Evolutionary conservation across 2,329 filamentous ascomycete species (phyloP), one percentile per base, ranked within the genome.

Genomic region (Penicillium sp.): DNA sequence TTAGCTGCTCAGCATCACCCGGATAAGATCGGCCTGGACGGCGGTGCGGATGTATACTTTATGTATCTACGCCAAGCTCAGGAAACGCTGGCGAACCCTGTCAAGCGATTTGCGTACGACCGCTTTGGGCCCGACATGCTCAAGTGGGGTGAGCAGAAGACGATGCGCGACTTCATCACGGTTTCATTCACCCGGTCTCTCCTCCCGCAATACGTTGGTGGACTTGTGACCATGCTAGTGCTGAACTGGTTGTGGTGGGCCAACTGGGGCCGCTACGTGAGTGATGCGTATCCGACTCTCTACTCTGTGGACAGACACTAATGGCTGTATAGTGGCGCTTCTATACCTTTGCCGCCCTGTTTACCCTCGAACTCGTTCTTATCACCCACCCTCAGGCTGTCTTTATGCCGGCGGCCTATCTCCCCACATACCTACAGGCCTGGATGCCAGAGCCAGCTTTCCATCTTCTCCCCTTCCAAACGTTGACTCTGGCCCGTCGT

Each of bases 91-190:
- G 72, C 81, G n/a, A 82, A 93, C 62, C 81, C 86, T 2, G 82
- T 81, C 0, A 83, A 80, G 61, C 79, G 89, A 46, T 95, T 93
- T 65, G 89, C 88, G 6, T 96, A 96, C 70, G 89, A 95, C 64
- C 82, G 89, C 39, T 89, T 95, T 65, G 90, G 90, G 0, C 84
- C 87, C 0, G 80, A 81, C 23, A 77, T 90, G 16, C 67, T 85
- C 10, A 65, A 67, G 7, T 91, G 85, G 84, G 65, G 57, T 3
- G 65, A 69, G 27, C 52, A 62, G 37, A 67, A 66, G 50, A 87
- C 85, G 0, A 72, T 87, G 46, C 78, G 78, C 49, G 90, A 95
- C 64, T 95, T 80, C 64, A 74, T 94, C 39, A 73, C 78, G 42
- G 74, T 77, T 11, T 89, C 87, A 44, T 71, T 87, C n/a, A 77